Evolutionary conservation across 2,329 filamentous ascomycete species (phyloP), one percentile per base, ranked within the genome.

Genomic region (Myriosclerotinia scirpicola): DNA sequence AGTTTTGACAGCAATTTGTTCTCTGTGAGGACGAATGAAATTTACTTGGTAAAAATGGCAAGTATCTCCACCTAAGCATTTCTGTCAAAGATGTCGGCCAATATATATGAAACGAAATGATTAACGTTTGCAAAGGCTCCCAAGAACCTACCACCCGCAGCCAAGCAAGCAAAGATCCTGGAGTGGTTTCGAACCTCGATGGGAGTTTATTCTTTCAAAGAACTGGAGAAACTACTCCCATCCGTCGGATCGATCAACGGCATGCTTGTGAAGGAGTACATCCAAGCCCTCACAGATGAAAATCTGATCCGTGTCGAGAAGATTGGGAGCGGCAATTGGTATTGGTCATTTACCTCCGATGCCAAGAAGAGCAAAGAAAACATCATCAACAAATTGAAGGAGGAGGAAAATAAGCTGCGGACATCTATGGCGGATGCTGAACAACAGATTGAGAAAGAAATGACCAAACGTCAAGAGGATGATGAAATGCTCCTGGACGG

Each of bases 271-370:
- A 89, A 88, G 76, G 88, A 90, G 72, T 88, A 87, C 73, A 78
- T 90, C 22, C 86, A 88, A 74, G 79, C 82, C 5, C 81, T 90
- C 26, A 79, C 80, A 11, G 86, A 89, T 72, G 88, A 90, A 66
- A 81, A 80, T 72, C 82, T 83, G 71, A 83, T 90, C 68, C 82
- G 82, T 22, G 84, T 88, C 38, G 87, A 90, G 78, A 90, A 90
- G 76, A 90, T 90, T 72, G 88, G 87, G 54, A 87, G 82, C 69
- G 87, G 86, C 38, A 90, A 90, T 75, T 90, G 87, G 87, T 90
- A 90, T 78, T 90, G 88, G 88, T 84, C 82, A 69, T 90, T 90
- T 74, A 80, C 78, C 22, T 85, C 82, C 38, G 85, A 89, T 64
- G 84, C 74, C 12, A 77, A 75, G 71, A 76, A 84, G 73, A 82